Base-by-base conservation (phyloP, 441 rosid genomes). In the Aquilaria agallochum region DNA sequence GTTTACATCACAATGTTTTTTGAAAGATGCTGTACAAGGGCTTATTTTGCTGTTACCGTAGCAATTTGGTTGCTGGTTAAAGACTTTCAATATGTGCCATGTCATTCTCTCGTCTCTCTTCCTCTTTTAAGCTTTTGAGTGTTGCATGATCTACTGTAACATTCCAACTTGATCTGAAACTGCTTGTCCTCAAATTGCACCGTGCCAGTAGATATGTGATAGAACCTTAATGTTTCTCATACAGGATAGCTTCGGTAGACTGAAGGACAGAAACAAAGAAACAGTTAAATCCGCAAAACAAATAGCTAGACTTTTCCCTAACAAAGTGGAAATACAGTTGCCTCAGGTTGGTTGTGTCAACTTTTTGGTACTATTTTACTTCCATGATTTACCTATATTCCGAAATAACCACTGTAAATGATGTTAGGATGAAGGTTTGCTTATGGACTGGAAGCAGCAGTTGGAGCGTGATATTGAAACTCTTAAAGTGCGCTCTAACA, bases 211-310 rank as follows among this genome's bases (percentile, higher is more conserved):
- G 42, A 20, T 36, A 5, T 36, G 42, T 36, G 42, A 36, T 36
- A 36, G 42, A 36, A 36, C 5, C 42, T 36, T 4, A 36, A 36
- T 34, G 46, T 53, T 61, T 72, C 34, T 60, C 27, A 11, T 75
- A 70, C 86, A 95, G 99, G 98, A 95, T 76, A 92, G 78, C 72
- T 82, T 95, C 72, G 79, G 96, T 64, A 82, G 94, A 74, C 77
- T 92, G 78, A 87, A 87, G 62, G 99, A 92, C 64, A 88, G 91
- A 74, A 89, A 82, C 80, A 95, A 92, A 76, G 99, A 95, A 72
- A 84, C 78, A 27, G 89, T 93, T 31, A 95, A 95, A 82, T 73
- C 89, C 31, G 69, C 84, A 88, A 95, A 95, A 78, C 99, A 95
- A 68, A 83, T 95, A 47, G 75, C 90, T 62, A 80, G 98, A 50